Percentiles rank a stretch among this genome's conserved stretches.
Conservation (phyloP, 2,329 filamentous ascomycete genomes). For the Fusarium temperatum region DNA sequence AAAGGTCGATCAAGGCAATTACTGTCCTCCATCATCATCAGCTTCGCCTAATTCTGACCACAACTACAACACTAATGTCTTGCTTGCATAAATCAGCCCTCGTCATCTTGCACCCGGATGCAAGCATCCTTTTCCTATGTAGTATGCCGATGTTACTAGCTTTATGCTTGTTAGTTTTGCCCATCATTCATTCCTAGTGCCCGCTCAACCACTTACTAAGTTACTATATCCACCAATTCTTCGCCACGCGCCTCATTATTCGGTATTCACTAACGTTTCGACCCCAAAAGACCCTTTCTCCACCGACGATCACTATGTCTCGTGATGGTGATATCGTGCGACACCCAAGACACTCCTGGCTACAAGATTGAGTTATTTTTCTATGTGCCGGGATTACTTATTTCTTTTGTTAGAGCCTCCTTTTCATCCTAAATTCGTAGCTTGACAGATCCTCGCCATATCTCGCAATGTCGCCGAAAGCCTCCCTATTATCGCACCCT, state of each 20-base stretch:
- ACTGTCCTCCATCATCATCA: not conserved
- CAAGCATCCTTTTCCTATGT: slow-evolving; percentile 13
- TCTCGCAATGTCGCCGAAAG: slow-evolving; percentile 3
- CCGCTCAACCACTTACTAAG: not conserved
- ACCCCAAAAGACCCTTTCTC: slow-evolving; percentile 10
- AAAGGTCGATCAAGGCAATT: not conserved
- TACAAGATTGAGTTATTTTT: slow-evolving; percentile 14
- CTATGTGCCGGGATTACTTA: not conserved
- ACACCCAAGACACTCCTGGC: not conserved
- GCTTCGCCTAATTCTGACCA: not conserved
- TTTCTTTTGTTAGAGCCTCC: slow-evolving; percentile 6
- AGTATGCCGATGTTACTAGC: slow-evolving; percentile 14
- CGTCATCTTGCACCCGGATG: slow-evolving; percentile 26
- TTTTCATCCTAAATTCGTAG: slow-evolving; percentile 5
- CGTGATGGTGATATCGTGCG: slow-evolving; percentile 1
- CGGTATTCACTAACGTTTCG: not conserved
- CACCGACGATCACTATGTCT: slow-evolving; percentile 33
- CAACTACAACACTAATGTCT: slow-evolving; percentile 6
- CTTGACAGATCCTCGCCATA: slow-evolving; percentile 5
- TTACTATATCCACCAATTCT: not conserved
- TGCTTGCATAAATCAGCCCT: slow-evolving; percentile 33
- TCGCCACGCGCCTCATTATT: slow-evolving; percentile 29
- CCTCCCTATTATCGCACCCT: not conserved
- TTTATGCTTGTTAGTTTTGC: slow-evolving; percentile 23
- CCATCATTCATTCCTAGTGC: not conserved